Conservation (phyloP, 441 rosid species). For the Euphorbia celastroides region DNA sequence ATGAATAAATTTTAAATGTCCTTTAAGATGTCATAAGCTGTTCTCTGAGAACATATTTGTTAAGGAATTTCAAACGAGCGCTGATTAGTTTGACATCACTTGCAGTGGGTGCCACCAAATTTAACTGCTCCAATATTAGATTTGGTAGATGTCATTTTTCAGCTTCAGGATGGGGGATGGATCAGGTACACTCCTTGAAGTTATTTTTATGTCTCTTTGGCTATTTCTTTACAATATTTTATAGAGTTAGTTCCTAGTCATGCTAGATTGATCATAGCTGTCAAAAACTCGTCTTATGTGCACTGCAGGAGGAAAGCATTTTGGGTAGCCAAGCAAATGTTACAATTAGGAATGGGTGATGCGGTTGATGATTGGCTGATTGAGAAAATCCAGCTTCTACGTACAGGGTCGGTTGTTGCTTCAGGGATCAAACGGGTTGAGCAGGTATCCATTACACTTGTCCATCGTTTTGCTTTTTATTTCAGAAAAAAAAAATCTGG, state of each 20-base stretch:
- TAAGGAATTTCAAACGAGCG: neutral
- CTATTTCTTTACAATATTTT: neutral
- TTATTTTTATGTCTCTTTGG: conserved; percentile 3
- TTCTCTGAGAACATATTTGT: neutral
- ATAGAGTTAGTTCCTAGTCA: conserved; percentile 8
- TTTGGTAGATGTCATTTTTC: conserved; percentile 89
- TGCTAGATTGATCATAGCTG: neutral
- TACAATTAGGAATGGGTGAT: conserved; percentile 99
- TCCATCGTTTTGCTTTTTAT: neutral
- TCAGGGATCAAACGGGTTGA: conserved; percentile 87
- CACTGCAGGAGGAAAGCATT: conserved; percentile 83
- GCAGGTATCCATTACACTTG: conserved; percentile 45
- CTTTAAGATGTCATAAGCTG: neutral
- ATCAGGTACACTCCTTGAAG: conserved; percentile 60
- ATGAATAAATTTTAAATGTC: neutral
- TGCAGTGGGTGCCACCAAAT: conserved; percentile 99
- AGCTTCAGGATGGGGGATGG: conserved; percentile 99
- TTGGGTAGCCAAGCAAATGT: conserved; percentile 97
- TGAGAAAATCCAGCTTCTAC: conserved; percentile 86
- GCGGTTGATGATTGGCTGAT: conserved; percentile 99
- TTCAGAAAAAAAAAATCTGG: too few species aligned
- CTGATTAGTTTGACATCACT: conserved; percentile 9
- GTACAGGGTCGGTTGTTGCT: conserved; percentile 83
- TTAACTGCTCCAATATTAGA: conserved; percentile 77
- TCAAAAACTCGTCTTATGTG: conserved; percentile 16